These are phyloP conservation scores for Talaromyces amestolkiae DNA, from an alignment of 2,329 filamentous ascomycete genomes.

Conservation along the genomic window DNA sequence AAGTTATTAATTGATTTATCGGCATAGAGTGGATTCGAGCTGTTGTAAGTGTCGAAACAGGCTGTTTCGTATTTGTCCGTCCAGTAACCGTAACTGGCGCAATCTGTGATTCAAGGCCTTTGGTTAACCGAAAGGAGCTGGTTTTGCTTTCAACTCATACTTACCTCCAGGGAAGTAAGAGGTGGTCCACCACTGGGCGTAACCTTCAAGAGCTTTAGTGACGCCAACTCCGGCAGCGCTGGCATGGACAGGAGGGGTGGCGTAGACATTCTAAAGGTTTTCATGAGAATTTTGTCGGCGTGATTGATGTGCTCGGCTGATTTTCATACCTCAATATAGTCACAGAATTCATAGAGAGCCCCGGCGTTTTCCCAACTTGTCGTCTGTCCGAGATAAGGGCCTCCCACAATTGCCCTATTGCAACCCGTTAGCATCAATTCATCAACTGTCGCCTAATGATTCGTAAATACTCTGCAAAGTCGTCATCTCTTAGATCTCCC, in stretches of 20 bases:
- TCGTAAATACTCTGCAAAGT: conserved; percentile 46
- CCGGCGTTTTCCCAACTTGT: conserved; percentile 48
- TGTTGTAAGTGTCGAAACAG: conserved; percentile 57
- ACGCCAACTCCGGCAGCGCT: conserved; percentile 52
- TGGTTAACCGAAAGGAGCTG: neutral
- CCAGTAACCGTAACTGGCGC: conserved; percentile 52
- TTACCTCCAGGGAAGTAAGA: conserved; percentile 49
- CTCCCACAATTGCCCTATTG: conserved; percentile 51
- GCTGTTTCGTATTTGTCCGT: conserved; percentile 40
- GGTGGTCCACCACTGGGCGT: conserved; percentile 54
- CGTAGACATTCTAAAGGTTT: conserved; percentile 32
- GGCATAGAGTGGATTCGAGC: conserved; percentile 50
- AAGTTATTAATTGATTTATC: conserved; percentile 50
- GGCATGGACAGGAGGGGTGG: conserved; percentile 30
- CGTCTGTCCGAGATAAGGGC: conserved; percentile 59
- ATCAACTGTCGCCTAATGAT: neutral
- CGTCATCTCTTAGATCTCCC: conserved; percentile 50
- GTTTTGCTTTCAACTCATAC: conserved; percentile 33
- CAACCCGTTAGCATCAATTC: neutral
- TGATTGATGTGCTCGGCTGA: neutral
- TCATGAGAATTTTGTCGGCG: conserved; percentile 13
- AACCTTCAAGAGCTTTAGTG: conserved; percentile 53
- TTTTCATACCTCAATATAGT: conserved; percentile 49
- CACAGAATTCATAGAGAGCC: conserved; percentile 45
- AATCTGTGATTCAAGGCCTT: conserved; percentile 35